Base-by-base conservation (phyloP, 2,329 filamentous ascomycete species). In the Aureobasidium melanogenum region DNA sequence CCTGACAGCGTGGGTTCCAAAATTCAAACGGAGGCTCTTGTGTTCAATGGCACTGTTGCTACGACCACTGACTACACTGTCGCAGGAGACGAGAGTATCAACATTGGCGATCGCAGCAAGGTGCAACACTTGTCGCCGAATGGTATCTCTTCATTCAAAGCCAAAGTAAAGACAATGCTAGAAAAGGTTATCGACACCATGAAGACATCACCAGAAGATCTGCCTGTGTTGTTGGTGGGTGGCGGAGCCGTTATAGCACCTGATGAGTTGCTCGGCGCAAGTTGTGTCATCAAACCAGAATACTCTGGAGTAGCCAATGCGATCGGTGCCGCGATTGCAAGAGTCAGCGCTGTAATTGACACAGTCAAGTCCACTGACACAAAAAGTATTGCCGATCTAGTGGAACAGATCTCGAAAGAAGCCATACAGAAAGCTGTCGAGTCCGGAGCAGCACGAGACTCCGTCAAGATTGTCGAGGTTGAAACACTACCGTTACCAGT, bases 281-380 rank as follows among this genome's bases (percentile, higher is more conserved):
- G 80, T 63, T 75, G 72, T 34, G 80, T 86, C 1, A 70, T 84
- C 47, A 83, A 81, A 64, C 83, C 83, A 0, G 72, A 77, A 43
- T 84, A 78, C 74, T 80, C 82, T 1, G 79, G 78, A 3, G 82
- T 87, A 1, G 84, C 85, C 9, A 87, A 87, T 66, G 84, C 84
- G 0, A 84, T 87, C 10, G 84, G 84, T 1, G 84, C 84, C 9
- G 84, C 84, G 0, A 84, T 83, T 62, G 82, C 84, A 1, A 74
- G 82, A 41, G 82, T 87, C 2, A 84, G 81, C 62, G 67, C 68
- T 34, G 67, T 72, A 17, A 79, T 80, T 1, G 71, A 75, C 12
- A 76, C 73, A 0, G 68, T 77, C 6, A 71, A 74, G 52, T 74
- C 71, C 1, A 75, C 71, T 0, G 72, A 75, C 41, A 69, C 70